These are phyloP conservation scores for Talaromyces sp. DNA, from an alignment of 2,329 filamentous ascomycete species.

Conservation along the genomic window DNA sequence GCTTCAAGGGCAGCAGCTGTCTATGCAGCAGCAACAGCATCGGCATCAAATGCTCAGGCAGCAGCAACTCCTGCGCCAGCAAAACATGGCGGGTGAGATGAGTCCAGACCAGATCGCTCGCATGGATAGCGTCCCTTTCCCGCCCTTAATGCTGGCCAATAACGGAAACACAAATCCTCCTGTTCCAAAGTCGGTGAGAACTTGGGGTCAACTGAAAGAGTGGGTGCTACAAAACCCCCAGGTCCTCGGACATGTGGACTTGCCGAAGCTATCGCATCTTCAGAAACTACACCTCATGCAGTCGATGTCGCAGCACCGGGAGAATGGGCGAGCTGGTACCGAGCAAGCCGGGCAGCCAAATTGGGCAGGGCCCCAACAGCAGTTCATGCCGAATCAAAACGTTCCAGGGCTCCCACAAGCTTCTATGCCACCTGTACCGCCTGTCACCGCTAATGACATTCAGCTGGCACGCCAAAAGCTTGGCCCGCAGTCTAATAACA, in stretches of 20 bases:
- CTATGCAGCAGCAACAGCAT: slow-evolving; percentile 27
- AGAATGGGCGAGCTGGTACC: slow-evolving; percentile 14
- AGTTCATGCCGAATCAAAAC: slow-evolving; percentile 24
- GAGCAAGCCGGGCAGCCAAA: slow-evolving; percentile 19
- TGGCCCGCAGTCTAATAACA: slow-evolving; percentile 26
- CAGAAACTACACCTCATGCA: slow-evolving; percentile 43
- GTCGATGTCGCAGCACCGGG: slow-evolving; percentile 19
- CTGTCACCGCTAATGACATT: slow-evolving; percentile 31
- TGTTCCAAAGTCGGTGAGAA: slow-evolving; percentile 48
- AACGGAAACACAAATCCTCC: slow-evolving; percentile 26
- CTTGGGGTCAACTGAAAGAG: slow-evolving; percentile 54
- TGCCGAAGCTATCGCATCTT: slow-evolving; percentile 35
- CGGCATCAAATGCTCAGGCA: slow-evolving; percentile 26
- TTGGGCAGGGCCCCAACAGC: slow-evolving; percentile 23
- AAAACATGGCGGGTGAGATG: slow-evolving; percentile 32
- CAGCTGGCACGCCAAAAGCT: slow-evolving; percentile 31
- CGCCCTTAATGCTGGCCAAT: slow-evolving; percentile 28
- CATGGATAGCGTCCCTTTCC: slow-evolving; percentile 39
- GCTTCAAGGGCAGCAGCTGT: slow-evolving; percentile 26
- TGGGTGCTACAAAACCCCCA: slow-evolving; percentile 46
- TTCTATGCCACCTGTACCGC: slow-evolving; percentile 14
- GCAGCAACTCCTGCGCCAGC: slow-evolving; percentile 29
- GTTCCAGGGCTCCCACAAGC: slow-evolving; percentile 24
- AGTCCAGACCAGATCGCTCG: slow-evolving; percentile 36
- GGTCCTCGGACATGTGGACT: slow-evolving; percentile 35